A percentile compares a stretch with the other conserved stretches of the same genome.
phyloP scores from a whole-genome alignment of 306 rosid genomes.

The Phaseolus lunatus region DNA sequence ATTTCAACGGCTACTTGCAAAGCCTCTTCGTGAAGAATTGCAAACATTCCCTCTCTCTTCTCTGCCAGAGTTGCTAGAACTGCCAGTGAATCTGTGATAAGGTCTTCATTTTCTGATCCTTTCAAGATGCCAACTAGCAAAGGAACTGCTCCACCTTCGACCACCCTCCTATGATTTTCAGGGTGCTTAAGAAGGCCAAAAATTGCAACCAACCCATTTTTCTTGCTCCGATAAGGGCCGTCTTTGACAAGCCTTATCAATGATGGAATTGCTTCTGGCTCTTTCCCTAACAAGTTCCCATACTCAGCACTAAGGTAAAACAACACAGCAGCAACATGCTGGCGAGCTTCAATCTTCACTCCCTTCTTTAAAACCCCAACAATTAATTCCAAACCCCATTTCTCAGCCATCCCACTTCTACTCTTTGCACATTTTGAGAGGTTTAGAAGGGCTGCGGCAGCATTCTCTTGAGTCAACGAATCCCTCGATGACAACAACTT shows the following conservation, averaged over 20 bases:
- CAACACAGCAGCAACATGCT: slow-evolving; percentile 72
- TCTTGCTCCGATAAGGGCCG: slow-evolving; percentile 60
- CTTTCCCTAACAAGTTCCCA: slow-evolving; percentile 61
- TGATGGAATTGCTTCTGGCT: slow-evolving; percentile 63
- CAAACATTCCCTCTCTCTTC: slow-evolving; percentile 60
- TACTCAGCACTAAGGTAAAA: slow-evolving; percentile 72
- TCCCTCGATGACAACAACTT: slow-evolving; percentile 52
- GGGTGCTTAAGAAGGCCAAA: slow-evolving; percentile 63
- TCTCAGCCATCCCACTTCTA: slow-evolving; percentile 55
- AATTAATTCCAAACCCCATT: slow-evolving; percentile 63
- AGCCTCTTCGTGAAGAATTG: slow-evolving; percentile 52
- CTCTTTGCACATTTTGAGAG: slow-evolving; percentile 71
- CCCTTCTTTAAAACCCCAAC: slow-evolving; percentile 65
- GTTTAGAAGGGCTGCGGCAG: slow-evolving; percentile 76
- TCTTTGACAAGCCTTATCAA: slow-evolving; percentile 58
- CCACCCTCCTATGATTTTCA: slow-evolving; percentile 59
- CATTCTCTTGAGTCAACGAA: slow-evolving; percentile 62
- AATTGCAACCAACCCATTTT: slow-evolving; percentile 76
- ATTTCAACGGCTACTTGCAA: slow-evolving; percentile 54
- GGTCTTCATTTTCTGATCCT: slow-evolving; percentile 55
- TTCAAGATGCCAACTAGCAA: slow-evolving; percentile 54
- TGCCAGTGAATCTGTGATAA: slow-evolving; percentile 67
- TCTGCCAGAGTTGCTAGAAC: slow-evolving; percentile 72
- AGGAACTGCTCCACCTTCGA: slow-evolving; percentile 62
- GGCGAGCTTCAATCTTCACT: slow-evolving; percentile 56